Evolutionary conservation across 179 eudicot genomes (phyloP).

Genomic region (Nepenthes alata): DNA sequence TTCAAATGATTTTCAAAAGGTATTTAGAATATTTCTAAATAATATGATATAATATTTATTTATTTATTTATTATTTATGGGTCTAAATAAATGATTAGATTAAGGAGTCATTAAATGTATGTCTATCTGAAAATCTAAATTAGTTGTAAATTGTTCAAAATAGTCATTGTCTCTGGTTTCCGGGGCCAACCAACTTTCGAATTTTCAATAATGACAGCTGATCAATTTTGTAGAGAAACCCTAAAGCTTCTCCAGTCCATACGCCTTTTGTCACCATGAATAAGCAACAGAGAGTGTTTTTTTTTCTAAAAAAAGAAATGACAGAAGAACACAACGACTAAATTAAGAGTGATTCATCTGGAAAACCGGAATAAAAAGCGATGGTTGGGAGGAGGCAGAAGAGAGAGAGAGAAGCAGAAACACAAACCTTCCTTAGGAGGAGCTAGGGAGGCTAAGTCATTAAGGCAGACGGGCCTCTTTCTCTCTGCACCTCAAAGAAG

Average conservation of each 20-base stretch:
- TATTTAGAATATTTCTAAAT: too few relatives aligned
- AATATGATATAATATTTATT: too few relatives aligned
- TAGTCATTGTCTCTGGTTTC: background rate
- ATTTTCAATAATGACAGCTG: conserved; percentile 16
- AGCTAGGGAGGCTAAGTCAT: conserved; percentile 10
- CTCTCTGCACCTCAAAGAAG: conserved; percentile 2
- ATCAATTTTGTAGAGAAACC: conserved; percentile 4
- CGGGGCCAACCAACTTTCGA: background rate
- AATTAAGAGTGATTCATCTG: background rate
- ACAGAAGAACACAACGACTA: background rate
- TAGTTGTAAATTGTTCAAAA: too few relatives aligned
- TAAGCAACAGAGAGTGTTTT: too few relatives aligned
- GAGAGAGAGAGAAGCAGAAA: background rate
- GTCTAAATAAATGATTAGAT: too few relatives aligned
- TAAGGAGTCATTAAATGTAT: too few relatives aligned
- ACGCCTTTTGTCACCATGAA: conserved; percentile 1
- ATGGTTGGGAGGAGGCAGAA: conserved; percentile 9
- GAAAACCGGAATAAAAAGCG: conserved; percentile 5
- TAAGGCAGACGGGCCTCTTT: conserved; percentile 16
- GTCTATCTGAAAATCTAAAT: too few relatives aligned
- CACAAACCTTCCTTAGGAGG: conserved; percentile 16
- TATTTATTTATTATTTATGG: too few relatives aligned
- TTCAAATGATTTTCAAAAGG: too few relatives aligned
- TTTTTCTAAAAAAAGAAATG: background rate
- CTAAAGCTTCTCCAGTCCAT: conserved; percentile 27